Percentiles rank a stretch among this genome's conserved stretches.
Evolutionary conservation across 2,329 filamentous ascomycete species (phyloP).

Genomic region (Blastomyces silverae): DNA sequence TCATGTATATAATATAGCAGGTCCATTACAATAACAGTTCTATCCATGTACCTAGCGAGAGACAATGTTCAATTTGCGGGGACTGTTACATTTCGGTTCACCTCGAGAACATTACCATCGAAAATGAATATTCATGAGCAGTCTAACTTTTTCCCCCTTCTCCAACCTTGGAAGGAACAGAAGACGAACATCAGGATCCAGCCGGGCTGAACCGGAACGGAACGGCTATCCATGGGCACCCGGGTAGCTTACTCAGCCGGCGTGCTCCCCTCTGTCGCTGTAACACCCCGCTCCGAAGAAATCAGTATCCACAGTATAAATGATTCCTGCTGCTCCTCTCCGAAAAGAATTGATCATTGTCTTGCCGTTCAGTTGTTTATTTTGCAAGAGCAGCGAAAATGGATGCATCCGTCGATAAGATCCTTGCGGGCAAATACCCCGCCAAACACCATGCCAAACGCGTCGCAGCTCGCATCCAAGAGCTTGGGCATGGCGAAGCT

Average conservation of each 20-base stretch:
- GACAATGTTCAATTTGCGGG: background rate
- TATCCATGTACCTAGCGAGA: background rate
- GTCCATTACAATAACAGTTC: too few relatives aligned
- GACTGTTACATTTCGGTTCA: background rate
- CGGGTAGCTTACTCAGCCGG: background rate
- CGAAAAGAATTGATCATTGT: background rate
- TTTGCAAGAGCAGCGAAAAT: constrained; percentile 13
- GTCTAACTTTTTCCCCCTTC: too few relatives aligned
- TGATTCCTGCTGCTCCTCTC: background rate
- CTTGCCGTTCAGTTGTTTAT: background rate
- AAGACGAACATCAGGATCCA: too few relatives aligned
- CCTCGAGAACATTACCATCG: background rate
- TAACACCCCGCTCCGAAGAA: background rate
- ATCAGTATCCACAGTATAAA: background rate
- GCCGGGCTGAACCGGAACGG: background rate
- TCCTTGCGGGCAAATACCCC: constrained; percentile 59
- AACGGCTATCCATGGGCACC: background rate
- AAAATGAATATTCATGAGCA: background rate
- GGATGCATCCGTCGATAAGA: constrained; percentile 29
- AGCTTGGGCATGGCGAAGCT: constrained; percentile 55
- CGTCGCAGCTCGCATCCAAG: constrained; percentile 70
- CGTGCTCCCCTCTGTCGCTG: background rate
- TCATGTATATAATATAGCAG: background rate
- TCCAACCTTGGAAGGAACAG: too few relatives aligned
- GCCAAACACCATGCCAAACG: constrained; percentile 79